phyloP scores from a whole-genome alignment of 148 eudicot genomes.

The Rhododendron griersonianum region DNA sequence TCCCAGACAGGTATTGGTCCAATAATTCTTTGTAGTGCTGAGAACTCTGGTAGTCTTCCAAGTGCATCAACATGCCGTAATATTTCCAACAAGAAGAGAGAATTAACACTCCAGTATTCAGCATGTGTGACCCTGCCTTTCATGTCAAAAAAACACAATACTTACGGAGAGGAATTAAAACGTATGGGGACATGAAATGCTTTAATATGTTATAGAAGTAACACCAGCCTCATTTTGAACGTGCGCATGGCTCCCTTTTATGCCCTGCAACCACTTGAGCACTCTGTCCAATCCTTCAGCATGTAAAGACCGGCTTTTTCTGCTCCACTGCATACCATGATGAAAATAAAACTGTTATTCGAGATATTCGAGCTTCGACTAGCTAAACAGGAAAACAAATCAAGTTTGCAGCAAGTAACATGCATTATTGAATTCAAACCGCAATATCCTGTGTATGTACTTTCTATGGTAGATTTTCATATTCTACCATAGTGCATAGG shows the following conservation, averaged over 20 bases:
- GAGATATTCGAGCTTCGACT: background rate
- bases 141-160: background rate
- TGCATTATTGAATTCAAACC: background rate
- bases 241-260: slow-evolving; percentile 22
- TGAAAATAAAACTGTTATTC: background rate
- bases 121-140: slow-evolving; percentile 39
- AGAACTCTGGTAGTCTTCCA: slow-evolving; percentile 44
- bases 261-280: slow-evolving; percentile 59
- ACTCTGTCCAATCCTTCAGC: slow-evolving; percentile 60
- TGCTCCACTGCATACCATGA: slow-evolving; percentile 57
- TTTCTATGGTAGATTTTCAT: background rate
- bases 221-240: slow-evolving; percentile 49
- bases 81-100: slow-evolving; percentile 90
- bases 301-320: slow-evolving; percentile 66
- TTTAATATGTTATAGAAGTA: slow-evolving; percentile 11
- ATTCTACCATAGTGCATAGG: background rate
- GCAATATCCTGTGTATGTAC: background rate
- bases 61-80: slow-evolving; percentile 56
- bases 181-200: background rate
- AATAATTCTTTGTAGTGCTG: slow-evolving; percentile 38
- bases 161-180: background rate
- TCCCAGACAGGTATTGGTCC: slow-evolving; percentile 72
- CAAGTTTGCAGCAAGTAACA: background rate
- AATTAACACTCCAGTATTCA: slow-evolving; percentile 47
- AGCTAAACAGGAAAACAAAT: background rate